Conservation (phyloP, 495 filamentous ascomycete species). For the Aspergillus nanangensis region DNA sequence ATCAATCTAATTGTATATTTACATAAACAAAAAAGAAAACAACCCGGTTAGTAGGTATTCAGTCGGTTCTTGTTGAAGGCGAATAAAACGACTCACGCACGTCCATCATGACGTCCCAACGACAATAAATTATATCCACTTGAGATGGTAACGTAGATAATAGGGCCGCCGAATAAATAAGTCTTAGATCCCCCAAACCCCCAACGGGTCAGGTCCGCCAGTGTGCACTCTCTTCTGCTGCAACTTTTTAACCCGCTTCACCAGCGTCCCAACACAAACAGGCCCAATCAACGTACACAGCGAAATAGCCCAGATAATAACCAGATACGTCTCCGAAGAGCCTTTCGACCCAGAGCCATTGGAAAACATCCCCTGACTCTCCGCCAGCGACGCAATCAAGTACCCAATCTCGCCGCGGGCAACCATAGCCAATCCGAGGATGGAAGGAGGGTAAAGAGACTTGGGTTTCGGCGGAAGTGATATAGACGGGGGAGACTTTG, state of each 20-base stretch:
- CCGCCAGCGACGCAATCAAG: conserved; percentile 65
- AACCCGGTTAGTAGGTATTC: no score
- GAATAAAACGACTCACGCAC: no score
- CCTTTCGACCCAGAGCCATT: conserved; percentile 17
- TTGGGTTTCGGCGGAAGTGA: conserved; percentile 35
- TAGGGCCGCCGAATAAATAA: not conserved
- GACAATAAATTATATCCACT: not conserved
- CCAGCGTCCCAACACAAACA: conserved; percentile 58
- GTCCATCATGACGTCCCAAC: not conserved
- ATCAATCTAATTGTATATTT: no score
- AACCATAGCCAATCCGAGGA: conserved; percentile 63
- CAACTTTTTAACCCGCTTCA: conserved; percentile 41
- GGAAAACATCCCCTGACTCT: conserved; percentile 54
- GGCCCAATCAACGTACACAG: conserved; percentile 74
- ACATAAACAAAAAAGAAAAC: no score
- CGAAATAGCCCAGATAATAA: conserved; percentile 71
- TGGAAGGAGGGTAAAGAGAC: conserved; percentile 55
- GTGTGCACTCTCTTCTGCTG: conserved; percentile 19
- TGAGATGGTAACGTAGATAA: no score
- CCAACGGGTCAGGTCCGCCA: conserved; percentile 27
- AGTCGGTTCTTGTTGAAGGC: no score
- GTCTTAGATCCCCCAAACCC: conserved; percentile 32
- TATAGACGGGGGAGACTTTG: not conserved
- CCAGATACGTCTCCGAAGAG: conserved; percentile 51
- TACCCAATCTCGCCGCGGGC: conserved; percentile 78